Evolutionary conservation across 768 basidiomycete species (phyloP).

Genomic region (Phylloporus rhodoxanthus): DNA sequence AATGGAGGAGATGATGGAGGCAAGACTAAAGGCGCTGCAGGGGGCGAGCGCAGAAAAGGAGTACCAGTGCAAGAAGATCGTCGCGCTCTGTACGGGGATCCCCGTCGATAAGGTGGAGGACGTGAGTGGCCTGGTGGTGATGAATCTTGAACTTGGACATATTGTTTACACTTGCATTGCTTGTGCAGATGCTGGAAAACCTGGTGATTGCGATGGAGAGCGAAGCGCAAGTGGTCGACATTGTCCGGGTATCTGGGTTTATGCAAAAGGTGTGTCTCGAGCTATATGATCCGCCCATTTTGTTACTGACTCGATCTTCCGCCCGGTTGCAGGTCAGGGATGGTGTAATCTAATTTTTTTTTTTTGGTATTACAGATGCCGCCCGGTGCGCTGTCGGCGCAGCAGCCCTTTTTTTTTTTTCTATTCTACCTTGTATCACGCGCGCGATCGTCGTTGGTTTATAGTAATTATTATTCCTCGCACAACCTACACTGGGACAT

Average conservation of each 20-base stretch:
- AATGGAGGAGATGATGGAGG: conserved; percentile 67
- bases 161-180: conserved; percentile 25
- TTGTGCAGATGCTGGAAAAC: conserved; percentile 70
- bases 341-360: conserved; percentile 34
- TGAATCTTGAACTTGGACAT: conserved; percentile 9
- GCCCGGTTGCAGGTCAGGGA: conserved; percentile 33
- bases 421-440: conserved; percentile 30
- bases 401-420: conserved; percentile 8
- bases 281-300: conserved; percentile 13
- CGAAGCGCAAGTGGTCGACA: conserved; percentile 74
- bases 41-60: conserved; percentile 85
- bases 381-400: background rate
- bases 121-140: conserved; percentile 46
- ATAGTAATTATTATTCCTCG: conserved; percentile 18
- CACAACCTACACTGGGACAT: conserved; percentile 31
- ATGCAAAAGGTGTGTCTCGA: conserved; percentile 69
- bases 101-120: conserved; percentile 85
- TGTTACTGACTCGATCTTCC: conserved; percentile 19
- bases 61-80: conserved; percentile 86
- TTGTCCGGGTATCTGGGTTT: conserved; percentile 81
- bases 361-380: conserved; percentile 17
- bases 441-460: conserved; percentile 19
- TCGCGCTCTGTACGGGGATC: conserved; percentile 83
- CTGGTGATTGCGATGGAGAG: conserved; percentile 85
- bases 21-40: conserved; percentile 62